Conservation (phyloP, 306 rosid genomes). For the Cucurbita maxima region DNA sequence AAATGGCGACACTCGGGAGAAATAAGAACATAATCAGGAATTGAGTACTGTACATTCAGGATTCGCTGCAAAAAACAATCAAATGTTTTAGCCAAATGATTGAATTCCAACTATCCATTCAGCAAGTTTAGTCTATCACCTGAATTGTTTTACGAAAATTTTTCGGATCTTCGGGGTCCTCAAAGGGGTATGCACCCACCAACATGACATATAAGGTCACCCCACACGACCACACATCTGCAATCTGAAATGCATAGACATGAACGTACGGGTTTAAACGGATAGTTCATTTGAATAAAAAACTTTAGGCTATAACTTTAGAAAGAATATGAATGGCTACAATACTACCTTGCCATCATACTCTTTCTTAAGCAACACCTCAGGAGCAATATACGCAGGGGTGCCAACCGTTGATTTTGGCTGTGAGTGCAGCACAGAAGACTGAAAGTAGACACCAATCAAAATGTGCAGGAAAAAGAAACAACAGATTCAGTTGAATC, state of each 20-base stretch:
- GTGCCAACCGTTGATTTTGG: slow-evolving; percentile 97
- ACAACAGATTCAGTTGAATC: not conserved
- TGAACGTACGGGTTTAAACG: not conserved
- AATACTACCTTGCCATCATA: slow-evolving; percentile 87
- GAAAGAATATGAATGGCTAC: not conserved
- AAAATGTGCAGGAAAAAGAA: slow-evolving; percentile 15
- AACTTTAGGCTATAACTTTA: not conserved
- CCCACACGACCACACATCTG: slow-evolving; percentile 99
- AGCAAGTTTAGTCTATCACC: slow-evolving; percentile 16
- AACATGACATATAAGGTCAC: slow-evolving; percentile 96
- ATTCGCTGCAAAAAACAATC: slow-evolving; percentile 54
- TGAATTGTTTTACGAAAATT: slow-evolving; percentile 90
- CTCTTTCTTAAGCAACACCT: slow-evolving; percentile 89
- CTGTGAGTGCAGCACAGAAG: slow-evolving; percentile 88
- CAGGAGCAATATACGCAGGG: slow-evolving; percentile 96
- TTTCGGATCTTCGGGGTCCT: slow-evolving; percentile 92
- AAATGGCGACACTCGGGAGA: slow-evolving; percentile 76
- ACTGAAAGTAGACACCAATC: slow-evolving; percentile 32
- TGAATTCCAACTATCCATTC: not conserved
- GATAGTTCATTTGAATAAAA: not conserved
- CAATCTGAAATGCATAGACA: slow-evolving; percentile 37
- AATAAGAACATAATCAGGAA: slow-evolving; percentile 87
- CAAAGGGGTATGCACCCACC: slow-evolving; percentile 96
- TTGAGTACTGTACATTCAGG: slow-evolving; percentile 79
- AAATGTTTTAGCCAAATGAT: slow-evolving; percentile 10